Evolutionary conservation across 139 green algal species (phyloP), one percentile per base, ranked within the genome.

Genomic region (Parachlorella kessleri): DNA sequence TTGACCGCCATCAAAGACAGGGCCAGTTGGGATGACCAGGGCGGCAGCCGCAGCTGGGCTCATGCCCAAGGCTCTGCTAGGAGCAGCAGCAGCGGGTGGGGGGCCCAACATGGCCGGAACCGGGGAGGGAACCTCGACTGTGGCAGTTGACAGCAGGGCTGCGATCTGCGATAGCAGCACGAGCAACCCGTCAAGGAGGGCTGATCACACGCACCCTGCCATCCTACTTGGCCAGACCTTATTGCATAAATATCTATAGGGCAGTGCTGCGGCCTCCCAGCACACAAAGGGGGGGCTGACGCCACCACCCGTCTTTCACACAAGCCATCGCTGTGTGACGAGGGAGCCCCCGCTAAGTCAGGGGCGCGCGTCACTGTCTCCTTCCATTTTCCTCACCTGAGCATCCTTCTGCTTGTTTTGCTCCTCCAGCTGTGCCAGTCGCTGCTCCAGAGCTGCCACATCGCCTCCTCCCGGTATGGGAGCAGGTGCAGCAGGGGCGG

Each of bases 81-180:
- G 73, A 36, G 55, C 54, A 14, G 73, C 70, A 4, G 70, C 55
- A 37, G 73, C 55, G 10, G 73, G 73, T 21, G 73, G 74, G 59
- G 72, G 66, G 39, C 55, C 66, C 59, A 65, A 66, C 55, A 39
- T 40, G 40, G 55, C 40, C 0, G 64, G 37, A n/a, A 79, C 39
- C 1, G 72, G 63, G 41, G 71, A 78, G 35, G 79, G 71, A 4
- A 84, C 55, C 1, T 72, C 55, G 30, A 78, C 18, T 1, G 59
- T 73, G 70, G 38, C 24, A 28, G 38, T 6, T 2, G 14, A 36
- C 0, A 84, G 28, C 79, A 84, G 73, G 30, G 55, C 79, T 24
- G 79, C 79, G 55, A 84, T 84, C 74, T 79, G 73, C 73, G 37
- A n/a, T n/a, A n/a, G n/a, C n/a, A n/a, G n/a, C n/a, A n/a, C n/a